Percentiles rank a stretch among this genome's conserved stretches.
Evolutionary conservation across 2,329 filamentous ascomycete genomes (phyloP).

Genomic region (Incumbomyces lentus): DNA sequence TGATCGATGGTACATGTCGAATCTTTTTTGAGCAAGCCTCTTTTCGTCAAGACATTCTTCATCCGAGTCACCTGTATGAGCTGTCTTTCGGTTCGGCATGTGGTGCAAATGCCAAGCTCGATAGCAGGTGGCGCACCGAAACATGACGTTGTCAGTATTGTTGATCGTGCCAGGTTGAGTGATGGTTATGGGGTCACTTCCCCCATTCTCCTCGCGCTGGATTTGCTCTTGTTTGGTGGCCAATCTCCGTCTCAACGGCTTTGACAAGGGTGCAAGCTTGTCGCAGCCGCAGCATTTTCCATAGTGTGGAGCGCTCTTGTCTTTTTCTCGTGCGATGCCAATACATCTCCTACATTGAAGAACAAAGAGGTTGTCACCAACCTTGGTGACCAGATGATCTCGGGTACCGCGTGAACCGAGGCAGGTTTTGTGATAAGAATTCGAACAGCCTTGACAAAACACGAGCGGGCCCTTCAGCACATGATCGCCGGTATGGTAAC

Average conservation of each 20-base stretch:
- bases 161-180: constrained; percentile 59
- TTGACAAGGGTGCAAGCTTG: constrained; percentile 56
- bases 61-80: constrained; percentile 13
- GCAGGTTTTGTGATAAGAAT: constrained; percentile 73
- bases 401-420: constrained; percentile 61
- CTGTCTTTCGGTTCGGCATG: constrained; percentile 44
- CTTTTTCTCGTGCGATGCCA: constrained; percentile 56
- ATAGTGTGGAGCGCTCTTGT: constrained; percentile 57
- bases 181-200: constrained; percentile 61
- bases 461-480: constrained; percentile 60
- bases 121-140: constrained; percentile 68
- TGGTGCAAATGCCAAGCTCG: constrained; percentile 79
- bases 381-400: constrained; percentile 85
- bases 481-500: constrained; percentile 45
- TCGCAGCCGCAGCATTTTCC: constrained; percentile 63
- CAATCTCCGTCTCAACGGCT: constrained; percentile 61
- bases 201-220: constrained; percentile 65
- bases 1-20: constrained; percentile 60
- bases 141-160: constrained; percentile 65
- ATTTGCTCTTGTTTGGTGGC: constrained; percentile 74
- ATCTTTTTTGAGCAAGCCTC: constrained; percentile 49
- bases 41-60: constrained; percentile 31
- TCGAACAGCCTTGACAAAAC: constrained; percentile 82
- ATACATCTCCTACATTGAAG: constrained; percentile 85
- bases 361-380: constrained; percentile 66